Conservation (phyloP, 257 asterid species). For the Euphrasia confusa region DNA sequence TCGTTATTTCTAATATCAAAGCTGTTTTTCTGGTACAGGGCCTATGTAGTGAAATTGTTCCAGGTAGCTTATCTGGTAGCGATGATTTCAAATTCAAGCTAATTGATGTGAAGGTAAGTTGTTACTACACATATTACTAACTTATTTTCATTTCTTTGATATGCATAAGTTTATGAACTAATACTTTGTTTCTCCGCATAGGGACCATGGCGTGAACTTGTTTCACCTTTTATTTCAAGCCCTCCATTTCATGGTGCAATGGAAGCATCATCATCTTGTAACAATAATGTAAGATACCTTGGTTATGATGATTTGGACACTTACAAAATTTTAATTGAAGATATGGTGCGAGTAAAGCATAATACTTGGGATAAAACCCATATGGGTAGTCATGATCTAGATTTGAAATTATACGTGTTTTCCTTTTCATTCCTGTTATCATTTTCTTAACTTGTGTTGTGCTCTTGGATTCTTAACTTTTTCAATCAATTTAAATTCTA, state of each 20-base stretch:
- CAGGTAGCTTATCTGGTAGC: constrained; percentile 40
- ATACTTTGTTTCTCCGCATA: constrained; percentile 28
- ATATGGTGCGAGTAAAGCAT: background rate
- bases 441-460: too few relatives aligned
- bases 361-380: background rate
- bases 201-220: constrained; percentile 32
- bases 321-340: background rate
- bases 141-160: background rate
- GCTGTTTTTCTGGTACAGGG: constrained; percentile 21
- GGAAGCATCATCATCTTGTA: constrained; percentile 24
- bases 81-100: constrained; percentile 46
- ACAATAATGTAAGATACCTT: constrained; percentile 35
- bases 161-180: constrained; percentile 1
- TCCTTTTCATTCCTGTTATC: too few relatives aligned
- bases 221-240: constrained; percentile 33
- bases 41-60: constrained; percentile 26
- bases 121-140: background rate
- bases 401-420: too few relatives aligned
- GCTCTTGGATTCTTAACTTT: background rate
- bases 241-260: constrained; percentile 29
- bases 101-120: constrained; percentile 38
- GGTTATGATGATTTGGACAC: constrained; percentile 9
- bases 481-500: background rate
- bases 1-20: constrained; percentile 12
- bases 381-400: too few relatives aligned